phyloP scores from a whole-genome alignment of 768 basidiomycete genomes.

The Ramaria sp. region DNA sequence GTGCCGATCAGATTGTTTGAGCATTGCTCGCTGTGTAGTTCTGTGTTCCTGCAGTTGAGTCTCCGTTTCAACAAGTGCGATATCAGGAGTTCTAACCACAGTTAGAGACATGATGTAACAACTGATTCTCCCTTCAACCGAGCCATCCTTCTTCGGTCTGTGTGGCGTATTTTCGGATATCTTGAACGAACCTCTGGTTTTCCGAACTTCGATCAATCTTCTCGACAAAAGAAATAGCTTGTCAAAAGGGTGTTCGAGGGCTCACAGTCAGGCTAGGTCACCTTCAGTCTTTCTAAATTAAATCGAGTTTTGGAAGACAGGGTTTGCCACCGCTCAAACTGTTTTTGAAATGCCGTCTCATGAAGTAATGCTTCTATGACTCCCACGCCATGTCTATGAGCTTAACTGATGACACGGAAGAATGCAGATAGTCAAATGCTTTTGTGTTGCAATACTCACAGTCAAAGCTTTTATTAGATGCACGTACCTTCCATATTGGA shows the following conservation, averaged over 20 bases:
- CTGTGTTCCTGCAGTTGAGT: too few relatives aligned
- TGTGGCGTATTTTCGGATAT: constrained; percentile 4
- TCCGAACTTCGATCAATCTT: background rate
- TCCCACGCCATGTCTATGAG: too few relatives aligned
- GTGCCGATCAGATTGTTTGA: too few relatives aligned
- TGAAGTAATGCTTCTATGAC: background rate
- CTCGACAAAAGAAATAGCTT: background rate
- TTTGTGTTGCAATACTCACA: too few relatives aligned
- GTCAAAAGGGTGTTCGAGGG: background rate
- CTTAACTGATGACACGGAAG: too few relatives aligned
- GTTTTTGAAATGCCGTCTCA: background rate
- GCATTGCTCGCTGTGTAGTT: too few relatives aligned
- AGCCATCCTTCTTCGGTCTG: background rate
- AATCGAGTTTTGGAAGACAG: background rate
- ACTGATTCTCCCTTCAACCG: background rate
- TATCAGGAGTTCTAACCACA: background rate
- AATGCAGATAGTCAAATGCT: too few relatives aligned
- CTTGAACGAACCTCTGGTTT: background rate
- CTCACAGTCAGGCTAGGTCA: background rate
- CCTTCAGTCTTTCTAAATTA: background rate
- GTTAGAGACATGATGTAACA: background rate
- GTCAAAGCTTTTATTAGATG: too few relatives aligned
- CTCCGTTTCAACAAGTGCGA: too few relatives aligned
- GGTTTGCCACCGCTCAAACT: background rate
- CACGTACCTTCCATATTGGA: too few relatives aligned